Evolutionary conservation across 352 stramenopile genomes (phyloP).

Genomic region (Pythium coloratum): DNA sequence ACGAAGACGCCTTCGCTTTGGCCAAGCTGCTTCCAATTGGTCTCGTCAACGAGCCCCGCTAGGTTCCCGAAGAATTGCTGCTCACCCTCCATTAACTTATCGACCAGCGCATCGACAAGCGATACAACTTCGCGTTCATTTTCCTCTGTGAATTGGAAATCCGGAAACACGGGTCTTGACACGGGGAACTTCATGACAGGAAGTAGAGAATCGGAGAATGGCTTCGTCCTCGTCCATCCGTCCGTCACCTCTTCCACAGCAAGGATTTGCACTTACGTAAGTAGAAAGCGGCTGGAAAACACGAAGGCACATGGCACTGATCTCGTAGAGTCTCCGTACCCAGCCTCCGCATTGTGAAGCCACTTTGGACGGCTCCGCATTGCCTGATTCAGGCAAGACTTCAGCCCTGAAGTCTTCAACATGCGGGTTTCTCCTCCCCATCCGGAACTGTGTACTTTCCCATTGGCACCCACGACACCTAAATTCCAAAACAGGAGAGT

Average conservation of each 20-base stretch:
- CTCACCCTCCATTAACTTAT: constrained; percentile 14
- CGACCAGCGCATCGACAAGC: constrained; percentile 10
- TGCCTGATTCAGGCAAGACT: no score
- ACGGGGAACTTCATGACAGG: constrained; percentile 13
- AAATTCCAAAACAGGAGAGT: no score
- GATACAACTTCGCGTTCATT: constrained; percentile 3
- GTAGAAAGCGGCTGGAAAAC: neutral
- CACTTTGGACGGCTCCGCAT: no score
- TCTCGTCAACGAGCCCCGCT: constrained; percentile 38
- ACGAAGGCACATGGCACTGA: neutral
- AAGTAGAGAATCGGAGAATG: neutral
- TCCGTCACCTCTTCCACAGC: no score
- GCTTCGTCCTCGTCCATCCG: no score
- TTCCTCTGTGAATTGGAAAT: neutral
- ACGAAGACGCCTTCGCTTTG: constrained; percentile 3
- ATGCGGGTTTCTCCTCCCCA: neutral
- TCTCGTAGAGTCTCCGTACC: neutral
- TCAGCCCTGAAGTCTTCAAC: neutral
- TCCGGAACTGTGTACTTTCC: neutral
- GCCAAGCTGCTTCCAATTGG: constrained; percentile 7
- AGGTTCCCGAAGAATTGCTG: constrained; percentile 7
- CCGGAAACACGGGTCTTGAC: constrained; percentile 7
- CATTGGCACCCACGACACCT: neutral
- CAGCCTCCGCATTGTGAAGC: no score
- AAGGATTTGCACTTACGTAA: no score